phyloP scores from a whole-genome alignment of 176 grass and related monocot species.

The Zea mays region DNA sequence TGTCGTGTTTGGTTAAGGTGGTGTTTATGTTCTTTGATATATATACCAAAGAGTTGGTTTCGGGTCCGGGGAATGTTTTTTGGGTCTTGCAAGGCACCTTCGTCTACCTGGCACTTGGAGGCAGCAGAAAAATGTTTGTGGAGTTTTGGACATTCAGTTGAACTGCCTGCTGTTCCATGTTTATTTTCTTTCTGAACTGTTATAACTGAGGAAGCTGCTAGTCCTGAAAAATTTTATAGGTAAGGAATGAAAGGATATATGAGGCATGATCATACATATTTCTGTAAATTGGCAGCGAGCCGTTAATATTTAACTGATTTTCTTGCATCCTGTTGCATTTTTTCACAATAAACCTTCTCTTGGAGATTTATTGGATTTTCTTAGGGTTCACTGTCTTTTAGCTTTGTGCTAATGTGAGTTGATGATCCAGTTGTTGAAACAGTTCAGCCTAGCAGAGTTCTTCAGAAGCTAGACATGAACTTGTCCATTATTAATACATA shows the following conservation, averaged over 20 bases:
- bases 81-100: not conserved
- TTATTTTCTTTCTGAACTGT: slow-evolving; percentile 21
- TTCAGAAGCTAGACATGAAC: not conserved
- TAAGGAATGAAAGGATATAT: not conserved
- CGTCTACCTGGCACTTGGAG: slow-evolving; percentile 8
- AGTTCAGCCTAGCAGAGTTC: slow-evolving; percentile 14
- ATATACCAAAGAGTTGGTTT: not conserved
- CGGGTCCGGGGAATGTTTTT: not conserved
- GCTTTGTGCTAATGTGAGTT: not conserved
- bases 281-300: not conserved
- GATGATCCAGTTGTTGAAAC: not conserved
- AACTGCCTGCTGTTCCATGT: slow-evolving; percentile 14
- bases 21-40: slow-evolving; percentile 5
- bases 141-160: slow-evolving; percentile 13
- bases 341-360: not conserved
- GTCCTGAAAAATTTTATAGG: not conserved
- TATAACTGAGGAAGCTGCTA: slow-evolving; percentile 1
- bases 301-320: not conserved
- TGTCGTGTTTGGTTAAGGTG: not conserved
- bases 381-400: not conserved
- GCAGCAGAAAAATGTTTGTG: not conserved
- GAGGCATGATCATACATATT: not conserved
- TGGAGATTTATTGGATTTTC: not conserved
- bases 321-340: not conserved
- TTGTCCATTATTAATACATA: slow-evolving; percentile 2